phyloP scores from a whole-genome alignment of 2,329 filamentous ascomycete genomes.

The Penicillium carneum region DNA sequence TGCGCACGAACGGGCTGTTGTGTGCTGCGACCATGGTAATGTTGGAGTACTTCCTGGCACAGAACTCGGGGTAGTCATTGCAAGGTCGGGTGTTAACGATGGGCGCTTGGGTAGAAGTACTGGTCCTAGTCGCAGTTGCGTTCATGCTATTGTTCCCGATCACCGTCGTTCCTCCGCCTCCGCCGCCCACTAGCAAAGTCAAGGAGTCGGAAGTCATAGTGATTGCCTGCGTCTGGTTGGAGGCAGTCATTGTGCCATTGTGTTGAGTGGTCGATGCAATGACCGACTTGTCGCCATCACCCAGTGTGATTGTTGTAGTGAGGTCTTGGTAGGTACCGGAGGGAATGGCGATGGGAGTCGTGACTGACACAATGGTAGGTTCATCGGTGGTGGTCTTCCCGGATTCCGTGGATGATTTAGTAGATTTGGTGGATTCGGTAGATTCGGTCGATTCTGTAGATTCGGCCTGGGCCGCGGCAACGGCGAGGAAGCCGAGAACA shows the following conservation, averaged over 20 bases:
- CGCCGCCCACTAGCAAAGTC: slow-evolving; percentile 51
- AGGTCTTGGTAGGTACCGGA: slow-evolving; percentile 52
- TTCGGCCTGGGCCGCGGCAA: slow-evolving; percentile 23
- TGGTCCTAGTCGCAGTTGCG: slow-evolving; percentile 57
- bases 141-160: slow-evolving; percentile 56
- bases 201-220: slow-evolving; percentile 48
- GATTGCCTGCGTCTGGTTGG: slow-evolving; percentile 38
- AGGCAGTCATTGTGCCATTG: slow-evolving; percentile 37
- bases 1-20: slow-evolving; percentile 78
- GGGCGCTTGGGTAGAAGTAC: slow-evolving; percentile 52
- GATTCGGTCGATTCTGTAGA: background rate
- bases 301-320: slow-evolving; percentile 46
- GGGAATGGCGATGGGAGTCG: slow-evolving; percentile 41
- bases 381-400: slow-evolving; percentile 31
- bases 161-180: slow-evolving; percentile 49
- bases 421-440: background rate
- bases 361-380: slow-evolving; percentile 31
- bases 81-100: slow-evolving; percentile 76
- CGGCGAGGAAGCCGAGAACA: slow-evolving; percentile 25
- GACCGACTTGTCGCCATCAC: slow-evolving; percentile 27
- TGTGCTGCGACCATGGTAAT: slow-evolving; percentile 80
- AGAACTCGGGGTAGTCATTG: slow-evolving; percentile 81
- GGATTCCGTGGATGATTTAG: slow-evolving; percentile 7
- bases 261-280: slow-evolving; percentile 34
- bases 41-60: slow-evolving; percentile 77